Evolutionary conservation across 257 asterid species (phyloP), one percentile per base, ranked within the genome.

Genomic region (Scutellaria barbata): DNA sequence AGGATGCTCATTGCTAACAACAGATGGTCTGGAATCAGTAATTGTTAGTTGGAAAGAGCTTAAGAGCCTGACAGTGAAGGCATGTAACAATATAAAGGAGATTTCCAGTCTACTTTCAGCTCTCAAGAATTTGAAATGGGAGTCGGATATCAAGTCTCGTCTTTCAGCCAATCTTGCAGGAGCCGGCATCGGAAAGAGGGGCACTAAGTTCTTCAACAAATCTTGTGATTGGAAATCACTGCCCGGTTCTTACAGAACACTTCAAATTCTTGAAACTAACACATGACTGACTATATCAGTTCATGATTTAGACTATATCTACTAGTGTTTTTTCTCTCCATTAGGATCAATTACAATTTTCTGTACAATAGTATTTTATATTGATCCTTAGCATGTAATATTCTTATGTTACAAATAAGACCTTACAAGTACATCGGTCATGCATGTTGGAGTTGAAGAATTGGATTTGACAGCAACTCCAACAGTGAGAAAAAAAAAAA

Each of bases 1-100:
- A 80, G 90, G 95, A 63, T 91, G 97, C 78, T 85, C 95, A 1
- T 45, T 77, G 77, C 80, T 91, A 47, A 86, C 89, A n/a, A 77
- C 89, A 3, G 77, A 69, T 1, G 95, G 96, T 37, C 75, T 91
- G 58, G 97, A 89, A 77, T 69, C 69, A 9, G 88, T 84, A 17
- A 74, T 91, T 37, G 18, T 78, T n/a, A 52, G 80, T 0, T 91
- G 87, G 89, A 78, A 74, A 42, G 87, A 85, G 70, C 87, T 89
- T 39, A 74, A 81, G 83, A 87, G 88, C 82, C 89, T 91, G 10
- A 68, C 50, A 70, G 95, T 91, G 77, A 78, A 79, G 13, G 81
- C 86, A 3, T 89, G 97, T 47, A 85, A 85, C 66, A 85, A 74
- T 35, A 76, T 91, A 74, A 91, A 80, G 81, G 97, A 87, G 69